A percentile compares a stretch with the other conserved stretches of the same genome.
These are phyloP conservation scores for Nothopassalora personata DNA, from an alignment of 2,329 filamentous ascomycete species.

Conservation along the genomic window DNA sequence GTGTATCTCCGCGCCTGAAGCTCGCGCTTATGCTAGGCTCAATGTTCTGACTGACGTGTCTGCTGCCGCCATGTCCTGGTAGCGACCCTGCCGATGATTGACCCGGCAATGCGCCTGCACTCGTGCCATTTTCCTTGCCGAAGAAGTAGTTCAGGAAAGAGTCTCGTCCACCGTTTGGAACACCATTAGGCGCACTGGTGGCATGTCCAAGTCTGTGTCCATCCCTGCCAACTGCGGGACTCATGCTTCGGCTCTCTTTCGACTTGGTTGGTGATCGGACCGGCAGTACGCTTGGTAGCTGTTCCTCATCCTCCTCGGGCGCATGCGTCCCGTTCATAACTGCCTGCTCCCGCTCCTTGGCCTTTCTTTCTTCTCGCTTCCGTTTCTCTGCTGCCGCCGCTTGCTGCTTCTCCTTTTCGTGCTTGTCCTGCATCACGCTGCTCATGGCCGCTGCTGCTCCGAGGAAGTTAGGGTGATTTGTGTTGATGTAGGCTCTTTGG, in stretches of 20 bases:
- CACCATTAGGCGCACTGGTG: slow-evolving; percentile 25
- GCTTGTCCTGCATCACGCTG: slow-evolving; percentile 88
- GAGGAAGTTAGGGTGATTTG: slow-evolving; percentile 97
- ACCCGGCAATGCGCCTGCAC: slow-evolving; percentile 29
- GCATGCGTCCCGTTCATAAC: slow-evolving; percentile 67
- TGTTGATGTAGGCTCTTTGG: slow-evolving; percentile 97
- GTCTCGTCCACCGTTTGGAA: slow-evolving; percentile 63
- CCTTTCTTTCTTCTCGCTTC: slow-evolving; percentile 72
- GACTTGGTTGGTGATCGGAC: slow-evolving; percentile 42
- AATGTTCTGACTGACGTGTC: slow-evolving; percentile 71
- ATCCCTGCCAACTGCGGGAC: slow-evolving; percentile 62
- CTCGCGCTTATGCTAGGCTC: slow-evolving; percentile 82
- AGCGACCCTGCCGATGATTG: slow-evolving; percentile 38
- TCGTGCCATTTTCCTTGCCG: slow-evolving; percentile 74
- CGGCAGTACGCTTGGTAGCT: slow-evolving; percentile 48
- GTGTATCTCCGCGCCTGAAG: slow-evolving; percentile 65
- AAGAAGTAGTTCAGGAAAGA: slow-evolving; percentile 99
- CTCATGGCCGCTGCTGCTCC: slow-evolving; percentile 96
- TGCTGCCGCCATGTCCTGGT: slow-evolving; percentile 40
- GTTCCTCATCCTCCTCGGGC: slow-evolving; percentile 55
- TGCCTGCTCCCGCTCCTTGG: slow-evolving; percentile 76
- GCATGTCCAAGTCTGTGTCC: slow-evolving; percentile 29
- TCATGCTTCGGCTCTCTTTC: slow-evolving; percentile 70
- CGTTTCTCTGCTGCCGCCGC: slow-evolving; percentile 77
- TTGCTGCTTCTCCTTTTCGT: slow-evolving; percentile 84